Base-by-base conservation (phyloP, 305 asterid species). In the Euphrasia arctica region DNA sequence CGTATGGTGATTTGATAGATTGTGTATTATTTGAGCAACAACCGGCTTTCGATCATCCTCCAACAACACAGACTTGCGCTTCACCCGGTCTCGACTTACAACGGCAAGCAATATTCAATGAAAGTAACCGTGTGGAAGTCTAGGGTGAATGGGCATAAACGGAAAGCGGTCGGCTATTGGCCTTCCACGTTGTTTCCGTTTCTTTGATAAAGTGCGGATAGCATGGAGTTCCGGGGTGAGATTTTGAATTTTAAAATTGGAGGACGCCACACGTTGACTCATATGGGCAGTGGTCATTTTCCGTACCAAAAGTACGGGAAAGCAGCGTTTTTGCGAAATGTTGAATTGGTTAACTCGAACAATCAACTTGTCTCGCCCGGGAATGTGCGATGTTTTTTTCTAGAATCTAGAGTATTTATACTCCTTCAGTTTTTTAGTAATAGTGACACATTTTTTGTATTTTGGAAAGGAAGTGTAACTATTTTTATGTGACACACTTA, bases 41-140 rank as follows among this genome's bases (percentile, higher is more conserved):
- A 65, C 95, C 93, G 62, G 96, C 98, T 71, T 91, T 91, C 57
- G 98, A 91, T 79, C 94, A 91, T 56, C 96, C 96, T 64, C 55
- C 55, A 13, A 65, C 89, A 34, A 18, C 22, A 18, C 22, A 18
- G 22, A 18, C 22, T 18, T 18, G 27, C 27, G 27, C 4, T 32
- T 32, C 4, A 3, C 4, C 36, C 36, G 6, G 6, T 32, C 7
- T 34, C 41, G 7, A 34, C 41, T 0, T 34, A 34, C 6, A 34
- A 34, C 7, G 41, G 41, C 41, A 0, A 34, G 7, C 41, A 34
- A 34, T 34, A 3, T 34, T 5, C 5, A 4, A 34, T 34, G 1
- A 34, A 7, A 34, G 0, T 3, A 3, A 34, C 8, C 1, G 7
- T 34, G 41, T 32, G 39, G 39, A 31, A 31, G 36, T 3, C 5